Percentiles rank a stretch among this genome's conserved stretches.
Conservation (phyloP, 495 filamentous ascomycete species). For the Xylaria sp. region DNA sequence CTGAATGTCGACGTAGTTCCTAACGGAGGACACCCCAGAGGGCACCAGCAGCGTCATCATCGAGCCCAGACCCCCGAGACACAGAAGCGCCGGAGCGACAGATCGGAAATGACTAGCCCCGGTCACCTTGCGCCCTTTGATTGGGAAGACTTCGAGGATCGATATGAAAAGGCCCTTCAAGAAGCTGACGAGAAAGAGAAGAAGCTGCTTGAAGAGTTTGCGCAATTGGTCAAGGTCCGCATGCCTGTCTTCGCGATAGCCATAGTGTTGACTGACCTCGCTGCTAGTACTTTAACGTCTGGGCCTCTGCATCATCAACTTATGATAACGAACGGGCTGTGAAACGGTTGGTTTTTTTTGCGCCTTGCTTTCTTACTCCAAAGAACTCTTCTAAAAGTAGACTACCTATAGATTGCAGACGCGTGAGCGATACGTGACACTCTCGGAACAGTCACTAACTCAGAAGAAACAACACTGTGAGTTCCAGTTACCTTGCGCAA, state of each 20-base stretch:
- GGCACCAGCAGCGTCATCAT: slow-evolving; percentile 32
- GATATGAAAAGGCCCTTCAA: slow-evolving; percentile 66
- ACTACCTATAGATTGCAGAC: slow-evolving; percentile 65
- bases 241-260: neutral
- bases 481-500: slow-evolving; percentile 33
- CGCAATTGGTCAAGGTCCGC: slow-evolving; percentile 66
- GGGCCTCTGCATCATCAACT: slow-evolving; percentile 68
- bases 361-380: neutral
- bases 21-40: slow-evolving; percentile 22
- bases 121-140: slow-evolving; percentile 60
- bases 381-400: slow-evolving; percentile 11
- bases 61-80: slow-evolving; percentile 38
- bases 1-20: slow-evolving; percentile 51
- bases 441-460: slow-evolving; percentile 69
- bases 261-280: slow-evolving; percentile 19
- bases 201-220: slow-evolving; percentile 66
- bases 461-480: slow-evolving; percentile 78
- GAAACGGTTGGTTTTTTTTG: slow-evolving; percentile 55
- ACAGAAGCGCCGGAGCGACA: slow-evolving; percentile 40
- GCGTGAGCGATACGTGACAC: slow-evolving; percentile 73
- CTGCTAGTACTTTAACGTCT: slow-evolving; percentile 69
- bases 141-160: slow-evolving; percentile 71
- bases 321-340: slow-evolving; percentile 74
- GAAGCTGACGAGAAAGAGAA: slow-evolving; percentile 66
- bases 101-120: slow-evolving; percentile 48